Base-by-base conservation (phyloP, 2,329 filamentous ascomycete species). In the Alternaria sp. region DNA sequence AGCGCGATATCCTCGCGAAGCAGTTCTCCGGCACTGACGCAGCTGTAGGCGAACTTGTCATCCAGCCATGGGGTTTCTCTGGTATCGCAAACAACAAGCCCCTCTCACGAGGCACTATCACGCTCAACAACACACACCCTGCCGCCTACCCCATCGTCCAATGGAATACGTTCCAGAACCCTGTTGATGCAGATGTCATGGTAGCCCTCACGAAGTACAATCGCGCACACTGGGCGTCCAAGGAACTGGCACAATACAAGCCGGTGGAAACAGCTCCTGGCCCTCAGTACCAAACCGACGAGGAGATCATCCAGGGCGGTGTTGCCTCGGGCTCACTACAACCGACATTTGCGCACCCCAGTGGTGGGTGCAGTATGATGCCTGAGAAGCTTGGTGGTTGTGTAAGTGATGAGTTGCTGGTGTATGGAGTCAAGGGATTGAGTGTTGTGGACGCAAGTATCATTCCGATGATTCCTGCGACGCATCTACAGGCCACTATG, bases 181-280 rank as follows among this genome's bases (percentile, higher is more conserved):
- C 77, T 1, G 56, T 76, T 9, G 80, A 82, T 58, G 74, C 52
- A 6, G 75, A 68, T 65, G 58, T 80, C n/a, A 57, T 80, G 2
- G 66, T 76, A 3, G 72, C 71, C 15, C 69, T 76, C 4, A 58
- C 79, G 3, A 69, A 74, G 8, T 77, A 66, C 57, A 79, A 79
- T 36, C 72, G 80, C 8, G 54, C 64, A 30, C 77, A 77, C 59
- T 74, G 73, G 64, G 68, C 70, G 25, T 67, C 69, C 11, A 62
- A 65, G 11, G 67, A 71, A 1, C 74, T 81, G 56, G 61, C 68
- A n/a, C 46, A 61, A 19, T 66, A 63, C 45, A 62, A 15, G 54
- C 70, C 80, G 1, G 65, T 75, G 0, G 80, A 82, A 57, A 62
- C 61, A 28, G 30, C 58, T 54, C 61, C 81, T 61, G 71, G 72